phyloP scores from a whole-genome alignment of 2,329 filamentous ascomycete genomes.

The Claviceps africana region DNA sequence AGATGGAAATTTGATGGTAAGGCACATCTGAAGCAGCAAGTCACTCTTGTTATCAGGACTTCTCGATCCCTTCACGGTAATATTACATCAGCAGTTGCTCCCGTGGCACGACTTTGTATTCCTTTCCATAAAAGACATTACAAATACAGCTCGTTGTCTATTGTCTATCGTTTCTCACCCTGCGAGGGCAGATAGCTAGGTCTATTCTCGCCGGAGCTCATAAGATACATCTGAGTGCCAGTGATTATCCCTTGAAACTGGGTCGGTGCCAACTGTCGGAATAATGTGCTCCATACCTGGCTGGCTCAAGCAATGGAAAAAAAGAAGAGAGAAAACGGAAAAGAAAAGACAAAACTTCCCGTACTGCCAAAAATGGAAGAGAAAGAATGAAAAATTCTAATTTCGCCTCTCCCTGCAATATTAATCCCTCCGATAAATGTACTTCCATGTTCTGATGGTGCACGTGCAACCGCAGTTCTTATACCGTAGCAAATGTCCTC shows the following conservation, averaged over 20 bases:
- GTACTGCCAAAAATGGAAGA: conserved; percentile 1
- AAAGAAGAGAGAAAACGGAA: not conserved
- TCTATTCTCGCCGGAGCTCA: conserved; percentile 7
- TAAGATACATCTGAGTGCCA: conserved; percentile 3
- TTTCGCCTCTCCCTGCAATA: conserved; percentile 1
- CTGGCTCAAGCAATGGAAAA: conserved; percentile 2
- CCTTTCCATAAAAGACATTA: not conserved
- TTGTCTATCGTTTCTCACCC: conserved; percentile 7
- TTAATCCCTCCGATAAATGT: conserved; percentile 2
- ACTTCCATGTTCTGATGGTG: not conserved
- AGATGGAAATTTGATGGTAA: conserved; percentile 74
- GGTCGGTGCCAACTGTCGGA: not conserved
- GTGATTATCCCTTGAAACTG: not conserved
- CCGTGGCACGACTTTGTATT: no score
- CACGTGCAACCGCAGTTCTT: not conserved
- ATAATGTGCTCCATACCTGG: not conserved
- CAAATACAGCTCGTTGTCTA: conserved; percentile 6
- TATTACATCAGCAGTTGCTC: not conserved
- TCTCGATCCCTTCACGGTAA: not conserved
- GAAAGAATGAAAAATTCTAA: not conserved
- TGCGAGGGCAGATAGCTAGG: conserved; percentile 6
- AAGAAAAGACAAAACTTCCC: not conserved
- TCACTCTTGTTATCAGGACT: not conserved
- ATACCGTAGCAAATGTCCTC: not conserved
- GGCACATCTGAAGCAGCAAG: conserved; percentile 38